Evolutionary conservation across 2,329 filamentous ascomycete species (phyloP).

Genomic region (Colletotrichum sp.): DNA sequence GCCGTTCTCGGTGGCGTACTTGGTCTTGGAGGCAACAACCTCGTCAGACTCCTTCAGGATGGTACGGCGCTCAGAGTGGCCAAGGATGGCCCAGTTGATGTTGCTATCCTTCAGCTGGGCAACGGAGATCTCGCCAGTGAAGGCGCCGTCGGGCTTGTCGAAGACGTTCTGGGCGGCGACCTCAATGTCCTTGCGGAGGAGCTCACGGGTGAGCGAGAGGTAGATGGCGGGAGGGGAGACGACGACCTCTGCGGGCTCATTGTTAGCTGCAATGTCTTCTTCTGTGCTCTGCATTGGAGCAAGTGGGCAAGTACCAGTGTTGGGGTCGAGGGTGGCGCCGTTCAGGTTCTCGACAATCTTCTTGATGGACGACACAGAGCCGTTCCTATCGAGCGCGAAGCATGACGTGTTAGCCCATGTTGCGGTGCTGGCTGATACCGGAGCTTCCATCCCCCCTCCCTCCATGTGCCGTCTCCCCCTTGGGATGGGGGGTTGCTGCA

Average conservation of each 20-base stretch:
- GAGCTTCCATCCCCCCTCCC: not conserved
- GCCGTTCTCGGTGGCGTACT: constrained; percentile 86
- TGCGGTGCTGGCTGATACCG: not conserved
- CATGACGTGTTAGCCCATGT: constrained; percentile 16
- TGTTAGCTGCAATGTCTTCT: constrained; percentile 1
- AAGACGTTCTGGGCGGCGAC: constrained; percentile 97
- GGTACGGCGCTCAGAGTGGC: constrained; percentile 93
- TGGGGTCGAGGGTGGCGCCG: constrained; percentile 78
- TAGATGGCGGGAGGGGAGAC: constrained; percentile 91
- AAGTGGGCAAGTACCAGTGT: constrained; percentile 63
- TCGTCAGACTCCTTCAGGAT: constrained; percentile 86
- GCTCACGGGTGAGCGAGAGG: constrained; percentile 84
- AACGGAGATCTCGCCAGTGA: constrained; percentile 95
- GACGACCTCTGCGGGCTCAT: constrained; percentile 77
- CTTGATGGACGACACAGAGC: constrained; percentile 86
- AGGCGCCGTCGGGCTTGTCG: constrained; percentile 96
- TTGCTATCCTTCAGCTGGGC: constrained; percentile 87
- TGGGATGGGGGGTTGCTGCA: not conserved
- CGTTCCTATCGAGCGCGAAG: constrained; percentile 73
- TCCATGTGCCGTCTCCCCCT: not conserved
- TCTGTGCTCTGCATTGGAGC: not conserved
- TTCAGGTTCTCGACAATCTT: constrained; percentile 91
- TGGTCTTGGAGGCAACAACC: constrained; percentile 92
- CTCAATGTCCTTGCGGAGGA: constrained; percentile 76
- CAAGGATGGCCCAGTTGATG: constrained; percentile 89